Base-by-base conservation (phyloP, 73 alveolate genomes). In the Paramecium bursaria region DNA sequence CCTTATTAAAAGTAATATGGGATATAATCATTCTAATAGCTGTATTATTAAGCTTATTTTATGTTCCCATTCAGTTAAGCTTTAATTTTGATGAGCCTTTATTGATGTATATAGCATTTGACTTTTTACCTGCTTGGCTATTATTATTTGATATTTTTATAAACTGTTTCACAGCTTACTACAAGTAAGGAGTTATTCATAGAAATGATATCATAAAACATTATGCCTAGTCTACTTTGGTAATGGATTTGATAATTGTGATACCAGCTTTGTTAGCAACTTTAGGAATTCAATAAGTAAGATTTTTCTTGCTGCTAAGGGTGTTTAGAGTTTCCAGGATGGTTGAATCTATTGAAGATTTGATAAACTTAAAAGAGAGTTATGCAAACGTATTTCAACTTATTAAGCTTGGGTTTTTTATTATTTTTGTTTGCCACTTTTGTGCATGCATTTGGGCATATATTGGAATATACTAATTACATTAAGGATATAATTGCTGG, bases 401-500 rank as follows among this genome's bases (percentile, higher is more conserved):
- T 39, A 35, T 67, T 3, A 67, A 67, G 27, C 44, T 67, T 26
- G 35, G 33, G 1, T 67, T 39, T 42, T 67, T 67, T 42, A 67
- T 67, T 67, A 25, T 67, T 10, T 39, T 67, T 9, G 44, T 47
- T 3, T 67, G 82, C 21, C 82, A 67, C 44, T 67, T 67, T 42
- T 67, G 82, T 67, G 82, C 82, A 1, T 67, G 82, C 22, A 67
- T 67, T 44, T 67, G 82, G 82, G 82, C 55, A 0, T 67, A 39
- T 67, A 15, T 67, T 39, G 82, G 82, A 3, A 35, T 25, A 21
- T 9, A 21, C 4, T 67, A 67, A 67, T 13, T 57, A 9, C 15
- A 23, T 23, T 57, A 27, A 30, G 82, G 39, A 14, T 3, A 11
- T 35, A 25, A 67, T 67, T 67, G 60, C 10, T 67, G 82, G 82